Percentiles rank a stretch among this genome's conserved stretches.
These are phyloP conservation scores for Epichloe sibirici DNA, from an alignment of 2,329 filamentous ascomycete species.

Conservation along the genomic window DNA sequence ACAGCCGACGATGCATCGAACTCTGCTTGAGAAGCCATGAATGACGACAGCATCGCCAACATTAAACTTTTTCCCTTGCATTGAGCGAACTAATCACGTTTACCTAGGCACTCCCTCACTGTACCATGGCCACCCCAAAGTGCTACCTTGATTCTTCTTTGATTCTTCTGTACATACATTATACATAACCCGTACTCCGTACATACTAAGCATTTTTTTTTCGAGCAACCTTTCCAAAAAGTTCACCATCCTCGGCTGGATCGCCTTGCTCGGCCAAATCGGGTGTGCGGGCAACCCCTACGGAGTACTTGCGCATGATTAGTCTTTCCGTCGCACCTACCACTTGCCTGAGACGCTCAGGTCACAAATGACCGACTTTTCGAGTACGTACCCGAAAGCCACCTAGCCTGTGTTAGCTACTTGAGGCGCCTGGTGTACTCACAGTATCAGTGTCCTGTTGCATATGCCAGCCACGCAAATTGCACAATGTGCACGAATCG, in stretches of 20 bases:
- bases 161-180: no score
- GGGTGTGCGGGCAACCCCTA: not conserved
- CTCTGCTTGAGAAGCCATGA: not conserved
- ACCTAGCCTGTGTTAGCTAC: not conserved
- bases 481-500: slow-evolving; percentile 7
- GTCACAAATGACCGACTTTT: not conserved
- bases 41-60: slow-evolving; percentile 2
- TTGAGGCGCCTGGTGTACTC: not conserved
- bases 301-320: not conserved
- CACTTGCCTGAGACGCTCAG: not conserved
- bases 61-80: slow-evolving; percentile 4
- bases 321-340: slow-evolving; percentile 4
- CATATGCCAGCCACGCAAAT: slow-evolving; percentile 3
- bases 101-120: not conserved
- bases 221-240: no score
- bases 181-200: no score
- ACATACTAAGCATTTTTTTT: no score
- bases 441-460: not conserved
- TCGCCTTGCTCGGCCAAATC: not conserved
- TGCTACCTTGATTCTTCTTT: no score
- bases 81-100: not conserved
- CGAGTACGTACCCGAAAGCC: not conserved
- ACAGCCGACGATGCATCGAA: no score
- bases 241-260: not conserved
- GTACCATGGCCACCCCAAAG: not conserved